These are phyloP conservation scores for Phytophthora fragariae DNA, from an alignment of 352 stramenopile genomes.

Conservation along the genomic window DNA sequence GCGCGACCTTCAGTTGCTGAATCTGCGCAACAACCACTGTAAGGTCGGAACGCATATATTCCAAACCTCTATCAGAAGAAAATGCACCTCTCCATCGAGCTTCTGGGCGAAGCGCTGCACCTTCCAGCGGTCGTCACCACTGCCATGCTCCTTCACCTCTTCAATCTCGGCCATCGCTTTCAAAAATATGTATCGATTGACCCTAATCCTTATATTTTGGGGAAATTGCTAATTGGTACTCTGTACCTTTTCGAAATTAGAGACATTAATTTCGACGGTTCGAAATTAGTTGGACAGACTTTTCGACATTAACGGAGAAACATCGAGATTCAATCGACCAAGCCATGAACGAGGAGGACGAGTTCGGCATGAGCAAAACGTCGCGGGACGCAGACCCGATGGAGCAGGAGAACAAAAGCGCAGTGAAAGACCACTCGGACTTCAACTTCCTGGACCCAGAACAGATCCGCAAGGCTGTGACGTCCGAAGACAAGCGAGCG, in stretches of 20 bases:
- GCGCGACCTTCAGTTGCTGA: slow-evolving; percentile 76
- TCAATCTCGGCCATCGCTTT: slow-evolving; percentile 44
- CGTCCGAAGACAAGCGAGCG: slow-evolving; percentile 38
- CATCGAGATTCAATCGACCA: neutral
- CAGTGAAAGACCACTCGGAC: slow-evolving; percentile 75
- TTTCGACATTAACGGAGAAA: neutral
- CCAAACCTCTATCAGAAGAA: neutral
- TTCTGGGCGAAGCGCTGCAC: slow-evolving; percentile 46
- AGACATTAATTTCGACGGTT: neutral
- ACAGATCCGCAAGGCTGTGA: slow-evolving; percentile 41
- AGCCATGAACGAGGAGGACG: slow-evolving; percentile 66
- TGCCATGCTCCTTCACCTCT: slow-evolving; percentile 33
- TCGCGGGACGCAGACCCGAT: slow-evolving; percentile 72
- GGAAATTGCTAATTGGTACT: too few relatives aligned
- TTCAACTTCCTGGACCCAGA: slow-evolving; percentile 61
- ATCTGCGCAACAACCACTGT: slow-evolving; percentile 50
- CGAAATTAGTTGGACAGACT: neutral
- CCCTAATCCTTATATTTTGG: too few relatives aligned
- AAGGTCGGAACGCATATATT: neutral
- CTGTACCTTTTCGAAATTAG: neutral
- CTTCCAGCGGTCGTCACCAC: slow-evolving; percentile 50
- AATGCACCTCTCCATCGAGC: slow-evolving; percentile 51
- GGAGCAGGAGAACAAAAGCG: slow-evolving; percentile 57
- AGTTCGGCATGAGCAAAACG: slow-evolving; percentile 76
- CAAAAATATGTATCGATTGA: too few relatives aligned